Evolutionary conservation across 176 grass and related monocot genomes (phyloP).

Genomic region (Lolium rigidum): DNA sequence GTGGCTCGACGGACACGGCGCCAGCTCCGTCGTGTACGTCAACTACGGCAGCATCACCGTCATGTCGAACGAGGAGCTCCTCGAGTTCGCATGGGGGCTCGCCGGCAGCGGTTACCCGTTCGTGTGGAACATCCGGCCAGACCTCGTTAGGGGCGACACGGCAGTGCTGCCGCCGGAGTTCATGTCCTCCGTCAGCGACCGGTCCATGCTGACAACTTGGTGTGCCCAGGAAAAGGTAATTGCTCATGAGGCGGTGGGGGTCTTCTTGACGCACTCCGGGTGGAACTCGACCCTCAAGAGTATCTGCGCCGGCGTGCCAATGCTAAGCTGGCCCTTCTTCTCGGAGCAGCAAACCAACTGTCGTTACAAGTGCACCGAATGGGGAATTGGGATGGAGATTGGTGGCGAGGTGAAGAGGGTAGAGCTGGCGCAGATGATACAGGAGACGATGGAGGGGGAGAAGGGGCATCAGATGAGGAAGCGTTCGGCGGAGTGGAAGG

Average conservation of each 20-base stretch:
- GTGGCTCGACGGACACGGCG: conserved; percentile 44
- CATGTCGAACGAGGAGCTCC: conserved; percentile 49
- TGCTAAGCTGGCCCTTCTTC: conserved; percentile 88
- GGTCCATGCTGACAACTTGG: conserved; percentile 59
- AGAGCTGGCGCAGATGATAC: conserved; percentile 48
- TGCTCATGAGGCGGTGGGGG: conserved; percentile 46
- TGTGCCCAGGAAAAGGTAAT: conserved; percentile 71
- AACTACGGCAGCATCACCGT: conserved; percentile 77
- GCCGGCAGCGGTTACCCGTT: conserved; percentile 60
- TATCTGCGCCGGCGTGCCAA: conserved; percentile 64
- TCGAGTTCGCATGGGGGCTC: conserved; percentile 80
- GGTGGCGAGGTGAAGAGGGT: conserved; percentile 48
- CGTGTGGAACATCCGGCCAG: conserved; percentile 66
- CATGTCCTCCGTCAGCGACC: conserved; percentile 24
- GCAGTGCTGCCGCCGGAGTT: conserved; percentile 53
- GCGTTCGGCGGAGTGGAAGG: conserved; percentile 52
- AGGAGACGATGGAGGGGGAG: conserved; percentile 54
- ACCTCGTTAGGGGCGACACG: conserved; percentile 46
- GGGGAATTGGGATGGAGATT: conserved; percentile 73
- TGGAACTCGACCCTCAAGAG: conserved; percentile 87
- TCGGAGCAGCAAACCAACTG: conserved; percentile 78
- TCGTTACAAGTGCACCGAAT: conserved; percentile 59
- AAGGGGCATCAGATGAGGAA: conserved; percentile 62
- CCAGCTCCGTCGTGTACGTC: conserved; percentile 58
- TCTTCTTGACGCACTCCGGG: conserved; percentile 77